These are phyloP conservation scores for Torrubiella hemipterigena DNA, from an alignment of 2,329 filamentous ascomycete genomes.

Conservation along the genomic window DNA sequence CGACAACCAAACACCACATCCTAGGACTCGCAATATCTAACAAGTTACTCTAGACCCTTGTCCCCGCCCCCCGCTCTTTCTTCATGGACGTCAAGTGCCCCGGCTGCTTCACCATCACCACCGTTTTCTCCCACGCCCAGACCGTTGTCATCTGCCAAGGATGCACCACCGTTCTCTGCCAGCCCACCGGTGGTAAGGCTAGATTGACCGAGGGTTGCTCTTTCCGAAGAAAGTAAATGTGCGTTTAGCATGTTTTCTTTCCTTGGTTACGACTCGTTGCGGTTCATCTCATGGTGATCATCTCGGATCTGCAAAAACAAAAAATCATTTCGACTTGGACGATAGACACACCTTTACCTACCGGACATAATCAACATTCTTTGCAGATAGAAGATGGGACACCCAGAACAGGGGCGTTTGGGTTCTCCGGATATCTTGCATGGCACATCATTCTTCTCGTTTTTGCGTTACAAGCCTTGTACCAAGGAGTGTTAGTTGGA, in stretches of 20 bases:
- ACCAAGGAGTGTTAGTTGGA: constrained; percentile 30
- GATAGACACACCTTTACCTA: constrained; percentile 31
- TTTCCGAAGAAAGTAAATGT: constrained; percentile 98
- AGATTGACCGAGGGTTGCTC: constrained; percentile 99
- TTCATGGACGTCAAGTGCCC: constrained; percentile 99
- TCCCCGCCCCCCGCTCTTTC: constrained; percentile 95
- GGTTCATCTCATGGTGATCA: constrained; percentile 39
- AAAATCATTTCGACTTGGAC: constrained; percentile 31
- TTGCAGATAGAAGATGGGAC: constrained; percentile 65
- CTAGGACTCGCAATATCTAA: constrained; percentile 11
- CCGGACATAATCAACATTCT: constrained; percentile 31
- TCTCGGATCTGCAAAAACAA: constrained; percentile 48
- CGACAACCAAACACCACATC: constrained; percentile 2
- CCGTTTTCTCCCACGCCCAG: constrained; percentile 99
- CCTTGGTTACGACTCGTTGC: constrained; percentile 36
- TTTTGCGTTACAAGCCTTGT: constrained; percentile 33
- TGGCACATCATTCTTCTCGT: constrained; percentile 38
- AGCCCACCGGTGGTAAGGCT: constrained; percentile 98
- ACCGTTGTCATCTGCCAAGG: constrained; percentile 99
- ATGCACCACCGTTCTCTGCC: constrained; percentile 98
- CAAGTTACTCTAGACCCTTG: constrained; percentile 55
- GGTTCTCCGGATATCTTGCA: constrained; percentile 74
- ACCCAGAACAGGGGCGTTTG: constrained; percentile 58
- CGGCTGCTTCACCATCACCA: constrained; percentile 99
- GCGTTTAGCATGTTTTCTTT: constrained; percentile 32